Evolutionary conservation across 371 early-diverging fungal genomes (phyloP).

Genomic region (Apophysomyces elegans): DNA sequence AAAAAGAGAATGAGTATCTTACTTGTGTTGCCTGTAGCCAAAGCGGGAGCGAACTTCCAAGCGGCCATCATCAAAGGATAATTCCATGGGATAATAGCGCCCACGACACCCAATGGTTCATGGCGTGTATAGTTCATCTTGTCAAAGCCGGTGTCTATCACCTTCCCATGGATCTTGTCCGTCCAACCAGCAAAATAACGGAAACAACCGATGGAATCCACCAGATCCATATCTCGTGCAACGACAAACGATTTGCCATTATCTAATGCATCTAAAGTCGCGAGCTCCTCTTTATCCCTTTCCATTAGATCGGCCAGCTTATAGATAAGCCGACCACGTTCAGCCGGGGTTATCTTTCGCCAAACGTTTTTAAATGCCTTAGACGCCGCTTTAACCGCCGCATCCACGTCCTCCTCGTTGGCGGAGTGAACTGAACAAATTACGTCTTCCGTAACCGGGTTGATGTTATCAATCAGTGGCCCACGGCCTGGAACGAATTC

Average conservation of each 20-base stretch:
- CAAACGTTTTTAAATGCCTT: constrained; percentile 70
- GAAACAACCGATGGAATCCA: constrained; percentile 67
- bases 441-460: constrained; percentile 75
- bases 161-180: constrained; percentile 72
- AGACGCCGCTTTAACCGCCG: constrained; percentile 77
- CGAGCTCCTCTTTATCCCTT: constrained; percentile 69
- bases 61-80: constrained; percentile 59
- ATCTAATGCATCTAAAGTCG: constrained; percentile 81
- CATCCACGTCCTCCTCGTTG: constrained; percentile 72
- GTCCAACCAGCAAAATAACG: constrained; percentile 85
- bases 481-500: constrained; percentile 72
- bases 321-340: constrained; percentile 46
- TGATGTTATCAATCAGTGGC: constrained; percentile 58
- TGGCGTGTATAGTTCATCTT: constrained; percentile 69
- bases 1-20: constrained; percentile 23
- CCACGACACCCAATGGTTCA: constrained; percentile 83
- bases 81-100: constrained; percentile 70
- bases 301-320: constrained; percentile 80
- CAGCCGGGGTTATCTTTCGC: constrained; percentile 64
- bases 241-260: constrained; percentile 83
- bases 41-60: constrained; percentile 89
- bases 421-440: constrained; percentile 79
- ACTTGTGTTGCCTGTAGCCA: constrained; percentile 72
- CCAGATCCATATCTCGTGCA: constrained; percentile 69
- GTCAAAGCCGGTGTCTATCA: constrained; percentile 40